These are phyloP conservation scores for sunflower (Helianthus annuus) DNA, from an alignment of 129 eudicot species.

Conservation along the genomic window HanXRQr2.0-SUNRISE NC_035441.2:2882211-2882710, in stretches of 20 bases:
- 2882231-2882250: too few species aligned
- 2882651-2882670: neutral
- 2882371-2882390: slow-evolving; percentile 58
- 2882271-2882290: too few species aligned
- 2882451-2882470: slow-evolving; percentile 81
- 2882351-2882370: slow-evolving; percentile 71
- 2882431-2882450: slow-evolving; percentile 67
- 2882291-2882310: too few species aligned
- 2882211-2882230: too few species aligned
- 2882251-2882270: too few species aligned
- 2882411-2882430: slow-evolving; percentile 90
- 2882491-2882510: slow-evolving; percentile 47
- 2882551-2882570: slow-evolving; percentile 21
- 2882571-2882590: slow-evolving; percentile 17
- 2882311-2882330: slow-evolving; percentile 38
- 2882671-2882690: neutral
- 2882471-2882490: slow-evolving; percentile 81
- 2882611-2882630: slow-evolving; percentile 27
- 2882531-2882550: slow-evolving; percentile 29
- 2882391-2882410: slow-evolving; percentile 84
- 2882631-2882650: slow-evolving; percentile 7
- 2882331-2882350: slow-evolving; percentile 87
- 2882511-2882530: slow-evolving; percentile 83
- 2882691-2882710: too few species aligned
- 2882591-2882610: slow-evolving; percentile 48